Conservation (phyloP, 192 early-diverging fungal genomes). For the Coemansia sp. region DNA sequence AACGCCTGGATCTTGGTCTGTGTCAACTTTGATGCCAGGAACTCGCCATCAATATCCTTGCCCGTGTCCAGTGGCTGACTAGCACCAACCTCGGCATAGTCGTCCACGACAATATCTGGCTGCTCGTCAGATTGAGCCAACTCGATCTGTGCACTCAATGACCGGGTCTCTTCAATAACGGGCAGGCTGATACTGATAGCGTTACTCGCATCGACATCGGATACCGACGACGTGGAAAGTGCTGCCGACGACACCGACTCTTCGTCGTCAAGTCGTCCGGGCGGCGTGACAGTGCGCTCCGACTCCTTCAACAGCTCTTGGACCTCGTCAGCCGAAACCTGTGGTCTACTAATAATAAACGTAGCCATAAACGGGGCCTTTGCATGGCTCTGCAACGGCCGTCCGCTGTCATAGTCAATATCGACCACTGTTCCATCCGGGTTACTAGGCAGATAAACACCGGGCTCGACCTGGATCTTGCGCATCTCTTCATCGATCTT, state of each 20-base stretch:
- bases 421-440: slow-evolving; percentile 93
- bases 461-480: slow-evolving; percentile 91
- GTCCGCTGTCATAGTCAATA: slow-evolving; percentile 91
- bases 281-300: slow-evolving; percentile 47
- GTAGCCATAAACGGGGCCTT: slow-evolving; percentile 99
- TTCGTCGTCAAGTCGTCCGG: background rate
- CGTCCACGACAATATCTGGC: background rate
- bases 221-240: background rate
- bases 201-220: background rate
- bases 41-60: slow-evolving; percentile 20
- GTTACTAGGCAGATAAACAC: slow-evolving; percentile 97
- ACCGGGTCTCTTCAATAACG: slow-evolving; percentile 13
- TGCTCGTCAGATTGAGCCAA: background rate
- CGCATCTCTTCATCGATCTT: slow-evolving; percentile 98
- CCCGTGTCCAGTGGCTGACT: background rate
- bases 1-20: slow-evolving; percentile 30
- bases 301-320: slow-evolving; percentile 53
- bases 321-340: slow-evolving; percentile 60
- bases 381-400: slow-evolving; percentile 95
- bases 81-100: background rate
- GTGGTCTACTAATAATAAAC: slow-evolving; percentile 78
- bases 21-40: slow-evolving; percentile 36
- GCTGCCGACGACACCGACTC: background rate
- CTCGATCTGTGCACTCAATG: slow-evolving; percentile 17
- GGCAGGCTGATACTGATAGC: slow-evolving; percentile 11